A percentile compares a stretch with the other conserved stretches of the same genome.
Evolutionary conservation across 2,329 filamentous ascomycete genomes (phyloP).

Genomic region (Pestalotiopsis sp.): DNA sequence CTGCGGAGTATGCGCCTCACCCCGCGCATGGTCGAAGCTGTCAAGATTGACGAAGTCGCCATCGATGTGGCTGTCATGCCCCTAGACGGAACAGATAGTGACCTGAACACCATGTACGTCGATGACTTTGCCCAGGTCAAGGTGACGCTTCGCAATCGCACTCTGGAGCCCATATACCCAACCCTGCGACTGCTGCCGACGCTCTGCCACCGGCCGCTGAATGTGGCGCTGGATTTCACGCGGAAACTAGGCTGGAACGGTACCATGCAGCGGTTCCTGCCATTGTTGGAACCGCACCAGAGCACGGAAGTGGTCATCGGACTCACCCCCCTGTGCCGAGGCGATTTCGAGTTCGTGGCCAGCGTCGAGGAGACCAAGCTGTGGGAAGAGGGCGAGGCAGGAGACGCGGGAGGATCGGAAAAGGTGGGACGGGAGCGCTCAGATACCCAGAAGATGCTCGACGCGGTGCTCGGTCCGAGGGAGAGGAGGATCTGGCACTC

Average conservation of each 20-base stretch:
- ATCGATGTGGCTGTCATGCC: constrained; percentile 62
- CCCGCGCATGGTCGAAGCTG: constrained; percentile 78
- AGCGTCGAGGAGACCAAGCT: constrained; percentile 79
- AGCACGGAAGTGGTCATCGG: constrained; percentile 67
- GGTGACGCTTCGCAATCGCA: constrained; percentile 77
- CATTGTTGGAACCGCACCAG: constrained; percentile 60
- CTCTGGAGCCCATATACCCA: constrained; percentile 66
- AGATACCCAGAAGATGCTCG: constrained; percentile 60
- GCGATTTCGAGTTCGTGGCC: constrained; percentile 80
- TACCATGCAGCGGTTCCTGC: constrained; percentile 74
- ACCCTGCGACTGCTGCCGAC: constrained; percentile 77
- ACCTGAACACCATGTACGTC: constrained; percentile 35
- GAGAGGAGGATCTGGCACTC: constrained; percentile 69
- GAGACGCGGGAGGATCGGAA: constrained; percentile 24
- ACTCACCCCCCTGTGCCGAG: constrained; percentile 74
- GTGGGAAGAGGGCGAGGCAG: constrained; percentile 36
- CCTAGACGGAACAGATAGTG: constrained; percentile 18
- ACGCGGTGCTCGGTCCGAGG: constrained; percentile 59
- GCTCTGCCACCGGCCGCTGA: constrained; percentile 71
- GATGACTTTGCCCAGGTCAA: constrained; percentile 72
- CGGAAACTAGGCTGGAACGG: constrained; percentile 86
- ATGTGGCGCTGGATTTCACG: constrained; percentile 77
- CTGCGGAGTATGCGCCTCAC: constrained; percentile 75
- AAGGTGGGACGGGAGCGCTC: constrained; percentile 35
- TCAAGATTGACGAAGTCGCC: constrained; percentile 79